Base-by-base conservation (phyloP, 306 rosid genomes). In the Trifolium repens region DNA sequence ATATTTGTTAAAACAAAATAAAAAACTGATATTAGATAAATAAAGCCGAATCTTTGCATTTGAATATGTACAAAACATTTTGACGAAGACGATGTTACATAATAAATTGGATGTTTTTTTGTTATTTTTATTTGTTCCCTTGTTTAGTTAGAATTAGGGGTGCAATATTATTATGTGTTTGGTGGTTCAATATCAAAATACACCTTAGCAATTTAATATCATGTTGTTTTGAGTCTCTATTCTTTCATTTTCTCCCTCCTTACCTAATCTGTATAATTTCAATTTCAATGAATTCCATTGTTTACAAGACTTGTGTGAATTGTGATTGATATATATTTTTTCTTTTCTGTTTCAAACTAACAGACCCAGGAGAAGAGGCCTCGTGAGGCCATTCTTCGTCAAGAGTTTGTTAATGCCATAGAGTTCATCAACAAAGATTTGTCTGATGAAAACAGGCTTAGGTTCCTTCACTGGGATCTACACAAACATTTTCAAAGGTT, bases 391-490 rank as follows among this genome's bases (percentile, higher is more conserved):
- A 79, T 92, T 80, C 97, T 96, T 17, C 92, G 92, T 55, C 58
- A 85, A 19, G 99, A 96, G 89, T 96, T 96, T 85, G 90, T 91
- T 84, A 88, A 89, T 85, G 99, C 99, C 43, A 89, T 92, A 79
- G 88, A 81, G 71, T 79, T 43, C 78, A 90, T 96, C 76, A 96
- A 96, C 78, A 90, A 80, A 76, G 86, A 86, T 84, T 76, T 92
- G 78, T 30, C 90, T 13, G 87, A 69, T 70, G 93, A 87, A 81
- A 69, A 66, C 60, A 89, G 87, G 70, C 97, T 96, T 72, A 86
- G 90, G 82, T 92, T 90, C 86, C 94, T 90, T 76, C 98, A 96
- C 73, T 96, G 99, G 99, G 99, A 96, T 83, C 85, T 96, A 59
- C 93, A 90, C 88, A 85, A 79, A 75, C 96, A 92, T 79, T 85